phyloP scores from a whole-genome alignment of 441 rosid genomes.

The Populus hybrid region DNA sequence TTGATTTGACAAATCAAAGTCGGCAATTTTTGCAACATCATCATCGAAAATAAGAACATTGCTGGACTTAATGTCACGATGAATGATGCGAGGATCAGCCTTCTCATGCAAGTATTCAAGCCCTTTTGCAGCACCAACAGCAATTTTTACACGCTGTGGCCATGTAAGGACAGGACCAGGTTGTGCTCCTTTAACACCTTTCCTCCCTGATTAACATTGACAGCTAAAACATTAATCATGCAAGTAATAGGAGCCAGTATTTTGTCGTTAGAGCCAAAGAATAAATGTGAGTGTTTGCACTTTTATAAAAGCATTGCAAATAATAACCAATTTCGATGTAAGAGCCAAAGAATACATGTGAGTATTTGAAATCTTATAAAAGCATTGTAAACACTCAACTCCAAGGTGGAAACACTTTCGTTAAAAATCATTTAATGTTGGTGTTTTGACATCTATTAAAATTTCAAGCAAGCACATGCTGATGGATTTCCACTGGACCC shows the following conservation, averaged over 20 bases:
- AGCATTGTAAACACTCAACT: background rate
- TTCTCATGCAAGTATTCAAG: constrained; percentile 92
- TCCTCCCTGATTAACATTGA: constrained; percentile 53
- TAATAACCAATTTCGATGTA: background rate
- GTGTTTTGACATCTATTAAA: background rate
- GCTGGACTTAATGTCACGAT: constrained; percentile 91
- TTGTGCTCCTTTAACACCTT: constrained; percentile 98
- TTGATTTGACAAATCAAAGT: constrained; percentile 89
- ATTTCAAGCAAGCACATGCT: constrained; percentile 1
- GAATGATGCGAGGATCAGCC: constrained; percentile 76
- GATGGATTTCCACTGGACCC: background rate
- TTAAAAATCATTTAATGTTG: background rate
- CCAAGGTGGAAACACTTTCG: background rate
- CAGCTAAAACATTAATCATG: constrained; percentile 3
- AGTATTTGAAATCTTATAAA: background rate
- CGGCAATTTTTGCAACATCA: constrained; percentile 91
- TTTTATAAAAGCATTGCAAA: background rate
- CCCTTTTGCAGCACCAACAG: constrained; percentile 91
- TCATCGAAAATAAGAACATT: constrained; percentile 90
- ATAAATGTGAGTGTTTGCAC: background rate
- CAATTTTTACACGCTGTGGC: constrained; percentile 89
- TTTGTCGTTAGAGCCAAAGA: background rate
- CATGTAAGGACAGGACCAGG: constrained; percentile 97
- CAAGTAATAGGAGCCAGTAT: background rate
- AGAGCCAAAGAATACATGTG: background rate